Base-by-base conservation (phyloP, 192 early-diverging fungal genomes). In the Backusella tuberculispora region DNA sequence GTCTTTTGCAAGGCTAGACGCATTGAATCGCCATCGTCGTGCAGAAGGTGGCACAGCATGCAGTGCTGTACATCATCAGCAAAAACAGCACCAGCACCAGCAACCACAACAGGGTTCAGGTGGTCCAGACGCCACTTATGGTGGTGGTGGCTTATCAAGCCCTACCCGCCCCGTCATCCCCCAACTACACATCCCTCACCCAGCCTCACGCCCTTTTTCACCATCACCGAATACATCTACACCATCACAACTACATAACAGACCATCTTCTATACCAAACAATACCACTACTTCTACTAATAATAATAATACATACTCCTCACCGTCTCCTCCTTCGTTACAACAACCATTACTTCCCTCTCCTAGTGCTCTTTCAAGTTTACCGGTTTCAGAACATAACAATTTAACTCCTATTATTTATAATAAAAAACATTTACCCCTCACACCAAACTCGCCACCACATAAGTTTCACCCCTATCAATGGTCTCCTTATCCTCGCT, bases 1-100 rank as follows among this genome's bases (percentile, higher is more conserved):
- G 14, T 85, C 88, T 40, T 95, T 95, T 85, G 93, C 93, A 2
- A 88, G 93, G 9, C 81, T 93, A 70, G 93, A 95, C 73, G 93
- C 93, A 38, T 72, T 95, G 19, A 92, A 91, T 78, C 80, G 93
- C 7, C 93, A 95, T 72, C 83, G 88, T 72, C 84, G 91, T 46
- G 76, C 73, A 40, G 80, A 81, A 77, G 77, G 77, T 42, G 76
- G 76, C 29, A 76, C 79, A 12, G 75, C 75, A 45, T 80, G 79
- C 48, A 67, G 69, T 14, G 66, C 64, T 46, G 60, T 74, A 50
- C 74, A 69, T 50, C 66, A 69, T 10, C 21, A 40, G 24, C 74
- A 66, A 75, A 38, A 75, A 41, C 65, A 67, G 65, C 15, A 66
- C 63, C 24, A 69, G 42, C 67, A 69, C 17, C 67, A 69, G 4